phyloP scores from a whole-genome alignment of 768 basidiomycete species.

The Tricholoma matsutake region DNA sequence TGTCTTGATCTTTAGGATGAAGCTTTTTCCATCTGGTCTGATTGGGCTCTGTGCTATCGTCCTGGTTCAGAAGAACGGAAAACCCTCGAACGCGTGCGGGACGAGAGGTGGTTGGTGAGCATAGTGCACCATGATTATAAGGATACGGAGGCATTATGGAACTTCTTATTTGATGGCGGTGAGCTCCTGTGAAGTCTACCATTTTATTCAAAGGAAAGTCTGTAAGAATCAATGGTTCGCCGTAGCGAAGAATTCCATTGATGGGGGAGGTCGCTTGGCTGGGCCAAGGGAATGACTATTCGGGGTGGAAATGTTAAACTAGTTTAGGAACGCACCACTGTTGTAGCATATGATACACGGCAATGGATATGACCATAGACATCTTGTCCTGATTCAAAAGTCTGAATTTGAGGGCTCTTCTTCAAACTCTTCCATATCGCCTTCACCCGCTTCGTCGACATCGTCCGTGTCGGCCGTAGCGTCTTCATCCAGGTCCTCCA shows the following conservation, averaged over 20 bases:
- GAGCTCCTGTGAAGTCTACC: slow-evolving; percentile 7
- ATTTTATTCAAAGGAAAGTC: neutral
- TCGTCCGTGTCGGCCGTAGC: slow-evolving; percentile 43
- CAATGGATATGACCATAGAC: neutral
- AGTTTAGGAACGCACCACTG: neutral
- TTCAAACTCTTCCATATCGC: slow-evolving; percentile 51
- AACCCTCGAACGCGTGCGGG: slow-evolving; percentile 68
- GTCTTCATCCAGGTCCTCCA: slow-evolving; percentile 55
- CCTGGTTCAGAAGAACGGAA: slow-evolving; percentile 68
- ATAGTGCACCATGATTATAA: slow-evolving; percentile 94
- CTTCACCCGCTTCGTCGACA: slow-evolving; percentile 40
- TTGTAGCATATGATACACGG: neutral
- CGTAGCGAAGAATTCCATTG: neutral
- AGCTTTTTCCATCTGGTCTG: slow-evolving; percentile 92
- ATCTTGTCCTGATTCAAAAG: neutral
- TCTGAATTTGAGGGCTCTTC: slow-evolving; percentile 39
- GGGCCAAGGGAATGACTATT: neutral
- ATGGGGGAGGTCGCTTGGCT: neutral
- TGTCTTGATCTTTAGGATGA: slow-evolving; percentile 63
- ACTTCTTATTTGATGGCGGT: slow-evolving; percentile 60
- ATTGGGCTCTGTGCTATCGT: slow-evolving; percentile 89
- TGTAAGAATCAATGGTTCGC: neutral
- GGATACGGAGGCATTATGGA: slow-evolving; percentile 74
- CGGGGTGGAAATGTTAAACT: neutral
- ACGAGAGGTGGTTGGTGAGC: slow-evolving; percentile 86